phyloP scores from a whole-genome alignment of 2,329 filamentous ascomycete genomes.

The Colletotrichum sidae region DNA sequence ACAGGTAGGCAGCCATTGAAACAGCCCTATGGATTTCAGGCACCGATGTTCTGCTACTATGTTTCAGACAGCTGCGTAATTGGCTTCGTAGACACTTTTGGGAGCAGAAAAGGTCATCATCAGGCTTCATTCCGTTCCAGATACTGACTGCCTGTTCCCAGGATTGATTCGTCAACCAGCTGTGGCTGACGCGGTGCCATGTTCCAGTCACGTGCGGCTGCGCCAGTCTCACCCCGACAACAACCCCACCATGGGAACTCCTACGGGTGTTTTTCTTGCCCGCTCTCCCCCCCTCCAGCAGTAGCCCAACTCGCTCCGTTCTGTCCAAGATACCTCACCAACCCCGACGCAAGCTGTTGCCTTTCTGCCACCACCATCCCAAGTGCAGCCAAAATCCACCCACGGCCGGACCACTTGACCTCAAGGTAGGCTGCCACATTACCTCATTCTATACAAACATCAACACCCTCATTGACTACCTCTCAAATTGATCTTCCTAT shows the following conservation, averaged over 20 bases:
- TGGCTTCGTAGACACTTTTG: slow-evolving; percentile 1
- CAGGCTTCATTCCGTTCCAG: slow-evolving; percentile 1
- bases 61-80: slow-evolving; percentile 7
- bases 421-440: slow-evolving; percentile 24
- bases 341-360: slow-evolving; percentile 37
- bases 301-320: slow-evolving; percentile 37
- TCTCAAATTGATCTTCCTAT: slow-evolving; percentile 7
- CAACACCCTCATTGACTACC: slow-evolving; percentile 8
- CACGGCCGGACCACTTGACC: slow-evolving; percentile 27
- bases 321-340: slow-evolving; percentile 39
- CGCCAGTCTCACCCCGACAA: slow-evolving; percentile 38
- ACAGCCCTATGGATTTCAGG: not conserved
- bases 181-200: slow-evolving; percentile 38
- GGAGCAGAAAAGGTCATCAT: not conserved
- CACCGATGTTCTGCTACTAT: slow-evolving; percentile 2
- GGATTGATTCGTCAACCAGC: slow-evolving; percentile 38
- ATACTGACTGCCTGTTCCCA: slow-evolving; percentile 19
- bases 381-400: slow-evolving; percentile 30
- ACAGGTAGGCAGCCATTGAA: slow-evolving; percentile 24
- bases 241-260: slow-evolving; percentile 38
- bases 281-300: slow-evolving; percentile 36
- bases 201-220: slow-evolving; percentile 37
- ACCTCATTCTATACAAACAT: not conserved
- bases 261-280: slow-evolving; percentile 39
- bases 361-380: slow-evolving; percentile 34